Conservation (phyloP, 148 eudicot species). For the Fagopyrum esculentum region DNA sequence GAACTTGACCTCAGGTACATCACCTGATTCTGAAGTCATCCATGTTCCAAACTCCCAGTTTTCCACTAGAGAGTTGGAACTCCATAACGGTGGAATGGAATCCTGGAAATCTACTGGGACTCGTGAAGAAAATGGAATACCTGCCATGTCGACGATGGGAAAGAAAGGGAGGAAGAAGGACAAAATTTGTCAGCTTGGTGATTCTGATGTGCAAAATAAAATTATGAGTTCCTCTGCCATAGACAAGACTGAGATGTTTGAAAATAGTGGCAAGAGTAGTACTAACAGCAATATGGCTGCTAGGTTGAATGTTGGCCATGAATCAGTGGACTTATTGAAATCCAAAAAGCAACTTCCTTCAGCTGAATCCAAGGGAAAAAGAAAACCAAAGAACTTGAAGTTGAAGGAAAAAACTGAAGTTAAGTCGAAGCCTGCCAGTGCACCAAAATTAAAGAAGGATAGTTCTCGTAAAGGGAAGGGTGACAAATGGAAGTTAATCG, state of each 20-base stretch:
- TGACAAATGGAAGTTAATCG: conserved; percentile 24
- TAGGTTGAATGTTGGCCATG: conserved; percentile 20
- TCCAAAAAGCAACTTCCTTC: conserved; percentile 23
- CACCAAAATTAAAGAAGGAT: conserved; percentile 23
- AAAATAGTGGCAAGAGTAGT: conserved; percentile 23
- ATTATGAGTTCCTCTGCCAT: conserved; percentile 20
- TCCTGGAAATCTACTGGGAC: conserved; percentile 25
- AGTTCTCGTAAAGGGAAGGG: conserved; percentile 35
- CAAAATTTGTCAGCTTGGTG: conserved; percentile 17
- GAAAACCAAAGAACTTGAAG: conserved; percentile 31
- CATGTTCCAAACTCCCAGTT: conserved; percentile 40
- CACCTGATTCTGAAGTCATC: conserved; percentile 98
- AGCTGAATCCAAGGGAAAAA: conserved; percentile 27
- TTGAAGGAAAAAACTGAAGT: neutral
- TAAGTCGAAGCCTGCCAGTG: conserved; percentile 27
- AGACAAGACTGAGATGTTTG: conserved; percentile 20
- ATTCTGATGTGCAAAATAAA: conserved; percentile 24
- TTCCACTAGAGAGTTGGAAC: conserved; percentile 27
- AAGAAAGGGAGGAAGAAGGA: conserved; percentile 37
- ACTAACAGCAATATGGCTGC: conserved; percentile 23
- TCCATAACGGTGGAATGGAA: conserved; percentile 24
- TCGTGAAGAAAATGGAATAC: conserved; percentile 21
- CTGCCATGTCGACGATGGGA: conserved; percentile 22
- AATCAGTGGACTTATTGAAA: conserved; percentile 27
- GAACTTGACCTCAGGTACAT: conserved; percentile 64